A percentile compares a stretch with the other conserved stretches of the same genome.
These are phyloP conservation scores for Trichosanthes cucumerina DNA, from an alignment of 306 rosid genomes.

Conservation along the genomic window DNA sequence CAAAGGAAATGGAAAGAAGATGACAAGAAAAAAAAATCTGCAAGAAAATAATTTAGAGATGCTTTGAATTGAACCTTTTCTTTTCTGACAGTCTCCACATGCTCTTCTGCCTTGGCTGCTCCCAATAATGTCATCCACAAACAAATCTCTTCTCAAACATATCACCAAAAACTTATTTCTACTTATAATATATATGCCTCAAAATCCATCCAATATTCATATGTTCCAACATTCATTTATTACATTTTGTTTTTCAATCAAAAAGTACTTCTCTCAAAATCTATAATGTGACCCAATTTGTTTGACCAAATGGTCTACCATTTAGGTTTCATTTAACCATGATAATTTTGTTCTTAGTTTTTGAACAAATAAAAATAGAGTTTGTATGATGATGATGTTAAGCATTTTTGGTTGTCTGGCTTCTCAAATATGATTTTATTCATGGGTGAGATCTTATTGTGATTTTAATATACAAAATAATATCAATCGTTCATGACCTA, in stretches of 20 bases:
- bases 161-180: background rate
- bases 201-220: background rate
- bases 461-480: too few relatives aligned
- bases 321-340: background rate
- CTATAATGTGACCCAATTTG: background rate
- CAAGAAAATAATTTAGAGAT: constrained; percentile 15
- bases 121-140: constrained; percentile 18
- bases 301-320: background rate
- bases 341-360: background rate
- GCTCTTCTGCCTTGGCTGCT: constrained; percentile 27
- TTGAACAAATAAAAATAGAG: background rate
- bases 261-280: background rate
- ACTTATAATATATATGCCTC: background rate
- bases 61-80: constrained; percentile 16
- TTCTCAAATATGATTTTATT: too few relatives aligned
- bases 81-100: constrained; percentile 32
- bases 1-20: constrained; percentile 17
- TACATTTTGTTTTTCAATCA: background rate
- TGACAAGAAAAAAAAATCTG: constrained; percentile 16
- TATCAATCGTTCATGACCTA: background rate
- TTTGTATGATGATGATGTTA: too few relatives aligned
- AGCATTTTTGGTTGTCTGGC: too few relatives aligned
- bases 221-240: background rate
- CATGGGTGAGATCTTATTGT: too few relatives aligned
- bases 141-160: background rate